phyloP scores from a whole-genome alignment of 768 basidiomycete species.

The Suillus sp. region DNA sequence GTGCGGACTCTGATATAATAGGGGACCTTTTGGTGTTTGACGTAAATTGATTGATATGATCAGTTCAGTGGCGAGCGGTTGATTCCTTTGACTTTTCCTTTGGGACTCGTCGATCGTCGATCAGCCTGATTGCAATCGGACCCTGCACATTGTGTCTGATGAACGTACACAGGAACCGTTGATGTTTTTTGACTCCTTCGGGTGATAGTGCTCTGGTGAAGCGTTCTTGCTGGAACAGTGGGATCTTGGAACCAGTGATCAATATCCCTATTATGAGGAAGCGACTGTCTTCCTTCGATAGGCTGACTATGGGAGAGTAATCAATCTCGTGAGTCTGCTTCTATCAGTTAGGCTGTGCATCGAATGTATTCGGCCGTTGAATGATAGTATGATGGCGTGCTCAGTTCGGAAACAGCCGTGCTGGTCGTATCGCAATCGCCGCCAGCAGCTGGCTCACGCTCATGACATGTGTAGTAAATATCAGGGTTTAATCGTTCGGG shows the following conservation, averaged over 20 bases:
- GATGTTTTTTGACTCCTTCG: neutral
- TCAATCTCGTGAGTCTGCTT: neutral
- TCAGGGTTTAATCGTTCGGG: neutral
- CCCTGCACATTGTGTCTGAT: neutral
- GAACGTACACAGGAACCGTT: neutral
- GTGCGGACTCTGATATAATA: neutral
- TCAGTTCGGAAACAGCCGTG: neutral
- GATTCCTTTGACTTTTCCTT: neutral
- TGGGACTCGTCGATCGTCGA: neutral
- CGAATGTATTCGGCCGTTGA: neutral
- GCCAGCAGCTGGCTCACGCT: neutral
- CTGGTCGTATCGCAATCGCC: conserved; percentile 1
- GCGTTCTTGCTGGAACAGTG: neutral
- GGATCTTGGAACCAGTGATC: neutral
- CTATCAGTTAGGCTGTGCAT: neutral
- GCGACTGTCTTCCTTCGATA: neutral
- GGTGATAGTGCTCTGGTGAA: neutral
- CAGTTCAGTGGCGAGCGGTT: neutral
- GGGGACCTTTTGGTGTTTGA: neutral
- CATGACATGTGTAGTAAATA: too few relatives aligned
- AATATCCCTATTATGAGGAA: neutral
- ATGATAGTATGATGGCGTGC: neutral
- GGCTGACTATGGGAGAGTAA: neutral
- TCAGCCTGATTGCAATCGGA: neutral
- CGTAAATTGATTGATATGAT: neutral